Conservation (phyloP, 2,329 filamentous ascomycete genomes). For the Calycina herbarum region DNA sequence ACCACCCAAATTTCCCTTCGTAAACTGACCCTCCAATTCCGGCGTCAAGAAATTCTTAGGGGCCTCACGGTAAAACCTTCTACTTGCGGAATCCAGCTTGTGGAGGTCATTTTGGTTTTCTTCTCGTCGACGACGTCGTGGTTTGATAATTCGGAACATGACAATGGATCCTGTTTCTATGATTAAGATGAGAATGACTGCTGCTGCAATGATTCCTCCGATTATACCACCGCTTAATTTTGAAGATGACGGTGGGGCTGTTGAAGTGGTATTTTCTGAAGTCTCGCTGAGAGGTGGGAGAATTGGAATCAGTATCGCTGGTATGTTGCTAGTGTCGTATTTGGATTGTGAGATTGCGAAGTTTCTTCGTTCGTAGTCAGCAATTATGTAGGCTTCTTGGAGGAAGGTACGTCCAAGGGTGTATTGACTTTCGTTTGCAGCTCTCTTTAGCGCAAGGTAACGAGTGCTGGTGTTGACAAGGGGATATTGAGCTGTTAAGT, state of each 20-base stretch:
- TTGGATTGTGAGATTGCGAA: conserved; percentile 10
- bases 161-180: neutral
- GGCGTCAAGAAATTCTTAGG: neutral
- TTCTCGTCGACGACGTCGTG: neutral
- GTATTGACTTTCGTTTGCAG: conserved; percentile 38
- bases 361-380: conserved; percentile 9
- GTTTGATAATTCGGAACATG: neutral
- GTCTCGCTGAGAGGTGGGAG: neutral
- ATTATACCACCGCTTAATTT: neutral
- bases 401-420: conserved; percentile 42
- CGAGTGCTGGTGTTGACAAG: conserved; percentile 45
- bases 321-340: neutral
- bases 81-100: neutral
- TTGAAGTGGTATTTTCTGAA: neutral
- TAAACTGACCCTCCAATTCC: neutral
- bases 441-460: conserved; percentile 42
- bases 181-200: too few relatives aligned
- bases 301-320: conserved; percentile 7
- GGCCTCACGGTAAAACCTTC: neutral
- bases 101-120: neutral
- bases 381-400: conserved; percentile 39
- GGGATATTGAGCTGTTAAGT: conserved; percentile 26
- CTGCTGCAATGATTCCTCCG: neutral
- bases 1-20: neutral
- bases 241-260: neutral